A percentile compares a stretch with the other conserved stretches of the same genome.
Conservation (phyloP, 495 filamentous ascomycete genomes). For the Penicillium robsamsonii region DNA sequence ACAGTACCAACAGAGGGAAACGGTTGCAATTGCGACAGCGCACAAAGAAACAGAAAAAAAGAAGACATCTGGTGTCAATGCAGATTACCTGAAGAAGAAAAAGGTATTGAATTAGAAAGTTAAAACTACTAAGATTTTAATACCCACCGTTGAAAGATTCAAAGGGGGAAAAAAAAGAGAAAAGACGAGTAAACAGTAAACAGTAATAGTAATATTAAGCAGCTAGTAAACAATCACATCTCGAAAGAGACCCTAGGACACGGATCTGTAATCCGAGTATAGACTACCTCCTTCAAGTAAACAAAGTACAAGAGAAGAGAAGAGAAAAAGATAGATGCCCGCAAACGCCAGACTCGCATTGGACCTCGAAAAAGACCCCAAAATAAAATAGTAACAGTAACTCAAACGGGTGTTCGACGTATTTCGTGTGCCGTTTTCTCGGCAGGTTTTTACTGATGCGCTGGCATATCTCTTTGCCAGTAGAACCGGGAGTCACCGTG, state of each 20-base stretch:
- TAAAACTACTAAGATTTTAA: constrained; percentile 5
- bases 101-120: constrained; percentile 5
- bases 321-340: background rate
- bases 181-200: constrained; percentile 1
- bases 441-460: constrained; percentile 65
- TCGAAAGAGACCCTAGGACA: constrained; percentile 1
- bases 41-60: constrained; percentile 8
- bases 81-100: constrained; percentile 21
- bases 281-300: constrained; percentile 10
- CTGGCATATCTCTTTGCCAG: constrained; percentile 87
- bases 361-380: background rate
- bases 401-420: constrained; percentile 19
- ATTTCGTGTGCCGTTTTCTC: constrained; percentile 23
- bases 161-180: background rate
- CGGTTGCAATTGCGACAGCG: constrained; percentile 27
- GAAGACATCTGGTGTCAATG: constrained; percentile 7
- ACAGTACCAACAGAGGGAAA: constrained; percentile 15
- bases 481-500: constrained; percentile 39
- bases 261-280: constrained; percentile 15
- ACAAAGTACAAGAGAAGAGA: background rate
- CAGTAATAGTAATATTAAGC: background rate
- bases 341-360: background rate
- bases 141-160: constrained; percentile 12
- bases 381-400: background rate
- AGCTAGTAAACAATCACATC: background rate